A percentile compares a stretch with the other conserved stretches of the same genome.
Evolutionary conservation across 2,329 filamentous ascomycete genomes (phyloP).

Genomic region (Diplodia corticola): DNA sequence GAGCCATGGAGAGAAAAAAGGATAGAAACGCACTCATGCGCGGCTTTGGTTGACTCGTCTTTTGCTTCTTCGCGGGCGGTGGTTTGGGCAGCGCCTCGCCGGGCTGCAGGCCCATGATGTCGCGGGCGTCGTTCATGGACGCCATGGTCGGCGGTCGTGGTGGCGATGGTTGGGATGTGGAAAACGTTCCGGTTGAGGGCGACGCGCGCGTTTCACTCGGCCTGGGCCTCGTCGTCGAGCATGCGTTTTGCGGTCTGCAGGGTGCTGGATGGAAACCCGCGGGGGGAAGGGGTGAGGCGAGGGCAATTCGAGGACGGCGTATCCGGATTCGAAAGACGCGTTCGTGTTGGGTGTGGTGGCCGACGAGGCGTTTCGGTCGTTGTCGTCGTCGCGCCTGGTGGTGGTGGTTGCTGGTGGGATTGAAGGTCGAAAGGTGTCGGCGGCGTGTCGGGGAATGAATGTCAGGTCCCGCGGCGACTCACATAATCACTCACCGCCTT

Average conservation of each 20-base stretch:
- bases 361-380: background rate
- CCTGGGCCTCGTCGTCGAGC: background rate
- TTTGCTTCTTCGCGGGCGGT: conserved; percentile 23
- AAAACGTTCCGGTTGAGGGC: background rate
- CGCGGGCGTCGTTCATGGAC: conserved; percentile 27
- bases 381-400: background rate
- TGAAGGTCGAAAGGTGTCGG: background rate
- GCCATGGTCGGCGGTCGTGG: conserved; percentile 22
- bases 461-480: background rate
- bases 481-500: background rate
- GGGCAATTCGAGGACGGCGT: background rate
- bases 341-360: background rate
- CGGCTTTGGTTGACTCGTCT: conserved; percentile 17
- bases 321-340: background rate
- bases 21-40: conserved; percentile 7
- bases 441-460: background rate
- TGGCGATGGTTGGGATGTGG: background rate
- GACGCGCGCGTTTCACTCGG: background rate
- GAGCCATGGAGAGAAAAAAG: background rate
- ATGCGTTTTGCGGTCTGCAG: background rate
- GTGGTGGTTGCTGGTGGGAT: background rate
- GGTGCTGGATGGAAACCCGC: too few species aligned
- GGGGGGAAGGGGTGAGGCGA: background rate
- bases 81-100: conserved; percentile 15
- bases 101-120: conserved; percentile 27